Evolutionary conservation across 352 stramenopile genomes (phyloP).

Genomic region (Peronosclerospora sorghi): DNA sequence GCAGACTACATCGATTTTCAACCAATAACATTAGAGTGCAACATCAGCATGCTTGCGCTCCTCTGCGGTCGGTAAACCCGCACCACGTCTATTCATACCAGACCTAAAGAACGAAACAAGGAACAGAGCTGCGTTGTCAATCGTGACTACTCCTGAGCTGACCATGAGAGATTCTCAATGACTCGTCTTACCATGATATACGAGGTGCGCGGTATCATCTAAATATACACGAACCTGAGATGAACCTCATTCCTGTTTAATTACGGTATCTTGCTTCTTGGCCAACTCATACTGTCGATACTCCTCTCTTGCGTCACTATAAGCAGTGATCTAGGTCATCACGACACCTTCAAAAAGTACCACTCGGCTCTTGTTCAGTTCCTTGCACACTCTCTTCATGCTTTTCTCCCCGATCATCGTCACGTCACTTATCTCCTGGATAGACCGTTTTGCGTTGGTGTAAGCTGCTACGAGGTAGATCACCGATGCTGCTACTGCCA

Average conservation of each 20-base stretch:
- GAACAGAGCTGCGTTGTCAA: slow-evolving; percentile 1
- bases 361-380: slow-evolving; percentile 75
- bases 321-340: slow-evolving; percentile 29
- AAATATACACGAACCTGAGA: slow-evolving; percentile 53
- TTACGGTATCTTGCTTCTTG: slow-evolving; percentile 14
- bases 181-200: slow-evolving; percentile 38
- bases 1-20: background rate
- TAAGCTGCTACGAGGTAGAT: slow-evolving; percentile 79
- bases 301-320: slow-evolving; percentile 7
- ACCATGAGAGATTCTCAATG: slow-evolving; percentile 13
- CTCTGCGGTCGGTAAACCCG: background rate
- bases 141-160: too few relatives aligned
- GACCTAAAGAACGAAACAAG: slow-evolving; percentile 2
- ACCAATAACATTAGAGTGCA: too few relatives aligned
- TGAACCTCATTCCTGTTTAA: slow-evolving; percentile 17
- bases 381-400: slow-evolving; percentile 80
- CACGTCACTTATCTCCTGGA: slow-evolving; percentile 75
- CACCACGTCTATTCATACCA: slow-evolving; percentile 11
- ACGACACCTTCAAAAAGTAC: slow-evolving; percentile 67
- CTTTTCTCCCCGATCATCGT: slow-evolving; percentile 77
- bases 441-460: slow-evolving; percentile 65
- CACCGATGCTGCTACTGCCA: slow-evolving; percentile 60
- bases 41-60: background rate
- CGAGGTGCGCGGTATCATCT: slow-evolving; percentile 21
- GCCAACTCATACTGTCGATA: slow-evolving; percentile 2